Conservation (phyloP, 768 basidiomycete genomes). For the Lactarius tabidus region DNA sequence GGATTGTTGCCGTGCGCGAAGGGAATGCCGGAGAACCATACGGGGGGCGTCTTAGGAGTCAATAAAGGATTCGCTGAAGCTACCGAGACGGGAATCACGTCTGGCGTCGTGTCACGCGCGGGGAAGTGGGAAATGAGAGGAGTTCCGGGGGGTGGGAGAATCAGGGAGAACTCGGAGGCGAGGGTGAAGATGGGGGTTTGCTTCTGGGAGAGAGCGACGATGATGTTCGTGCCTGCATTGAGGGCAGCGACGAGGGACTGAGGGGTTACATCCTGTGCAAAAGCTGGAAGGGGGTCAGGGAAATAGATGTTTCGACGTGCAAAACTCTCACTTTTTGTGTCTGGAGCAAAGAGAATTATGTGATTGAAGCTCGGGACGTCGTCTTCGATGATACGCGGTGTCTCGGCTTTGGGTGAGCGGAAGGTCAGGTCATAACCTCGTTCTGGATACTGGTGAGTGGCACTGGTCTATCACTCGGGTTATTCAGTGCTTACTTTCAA, state of each 20-base stretch:
- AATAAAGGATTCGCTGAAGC: constrained; percentile 43
- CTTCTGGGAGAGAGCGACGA: constrained; percentile 75
- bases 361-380: constrained; percentile 78
- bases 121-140: constrained; percentile 86
- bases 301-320: neutral
- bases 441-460: constrained; percentile 39
- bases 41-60: constrained; percentile 46
- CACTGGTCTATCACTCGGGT: constrained; percentile 6
- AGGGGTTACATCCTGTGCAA: constrained; percentile 72
- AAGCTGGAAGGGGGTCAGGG: constrained; percentile 40
- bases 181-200: constrained; percentile 71
- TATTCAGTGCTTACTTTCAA: constrained; percentile 52
- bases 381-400: constrained; percentile 61
- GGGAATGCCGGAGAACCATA: constrained; percentile 75
- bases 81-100: constrained; percentile 61
- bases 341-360: constrained; percentile 81
- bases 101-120: constrained; percentile 57
- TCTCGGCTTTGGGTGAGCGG: constrained; percentile 73
- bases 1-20: constrained; percentile 69
- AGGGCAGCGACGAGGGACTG: constrained; percentile 74
- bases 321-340: constrained; percentile 70
- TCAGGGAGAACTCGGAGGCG: constrained; percentile 87
- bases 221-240: constrained; percentile 70
- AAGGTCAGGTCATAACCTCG: constrained; percentile 86
- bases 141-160: constrained; percentile 80